Base-by-base conservation (phyloP, 257 asterid genomes). In the Nicotiana sylvestris region DNA sequence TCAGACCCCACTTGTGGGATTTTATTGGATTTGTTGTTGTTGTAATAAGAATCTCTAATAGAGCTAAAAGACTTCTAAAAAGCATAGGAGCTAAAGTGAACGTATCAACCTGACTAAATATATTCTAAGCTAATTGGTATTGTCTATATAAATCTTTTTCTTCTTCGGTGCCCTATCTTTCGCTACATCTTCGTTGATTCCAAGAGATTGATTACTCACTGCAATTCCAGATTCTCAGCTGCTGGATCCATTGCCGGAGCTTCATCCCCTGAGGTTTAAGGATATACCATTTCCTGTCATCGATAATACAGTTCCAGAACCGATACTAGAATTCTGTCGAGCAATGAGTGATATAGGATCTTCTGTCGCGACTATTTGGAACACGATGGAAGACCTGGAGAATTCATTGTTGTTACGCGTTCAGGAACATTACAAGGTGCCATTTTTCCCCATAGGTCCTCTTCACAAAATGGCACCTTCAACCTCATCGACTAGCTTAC, bases 391-490 rank as follows among this genome's bases (percentile, higher is more conserved):
- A 6, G 77, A 65, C 21, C 77, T 84, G 16, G 87, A 87, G 81
- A 76, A 76, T n/a, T 46, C 74, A 21, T 49, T 83, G 6, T 58
- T 89, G 1, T 68, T 82, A 27, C 78, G 77, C 43, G 85, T 89
- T 55, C 88, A 85, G 16, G 86, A 85, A 2, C 84, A 79, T 1
- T 81, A 64, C 84, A 76, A 57, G n/a, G 89, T 90, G 55, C 95
- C 92, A 0, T 85, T 86, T 82, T 91, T 92, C 86, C 15, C 91
- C 2, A 77, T 92, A 15, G 97, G 97, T 30, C 94, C 97, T 15
- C 51, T 93, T 16, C 95, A 92, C 85, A 93, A 90, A 82, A 51
- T 81, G 76, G 80, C 86, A 9, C 43, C 80, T 3, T n/a, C 80
- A 8, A 18, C 66, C 9, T 64, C 85, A 15, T 56, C 85, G 0